phyloP scores from a whole-genome alignment of 1,284 basidiomycete species.

The Pseudozyma pruni region DNA sequence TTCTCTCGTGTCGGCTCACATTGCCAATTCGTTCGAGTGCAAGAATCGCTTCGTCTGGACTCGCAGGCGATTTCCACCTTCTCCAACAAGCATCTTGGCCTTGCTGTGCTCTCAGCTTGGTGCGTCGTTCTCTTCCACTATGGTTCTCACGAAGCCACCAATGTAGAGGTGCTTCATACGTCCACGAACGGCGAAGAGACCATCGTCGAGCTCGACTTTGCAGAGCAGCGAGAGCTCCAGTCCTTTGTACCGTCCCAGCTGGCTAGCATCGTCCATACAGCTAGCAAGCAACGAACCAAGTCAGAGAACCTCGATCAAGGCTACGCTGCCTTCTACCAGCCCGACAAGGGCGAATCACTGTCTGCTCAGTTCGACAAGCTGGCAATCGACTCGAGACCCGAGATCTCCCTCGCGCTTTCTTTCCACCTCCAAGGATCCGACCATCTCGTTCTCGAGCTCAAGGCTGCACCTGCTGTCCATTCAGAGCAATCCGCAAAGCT shows the following conservation, averaged over 20 bases:
- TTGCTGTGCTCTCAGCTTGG: slow-evolving; percentile 44
- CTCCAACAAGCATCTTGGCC: slow-evolving; percentile 18
- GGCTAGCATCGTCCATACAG: slow-evolving; percentile 9
- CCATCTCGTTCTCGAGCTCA: slow-evolving; percentile 25
- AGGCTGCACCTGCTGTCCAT: slow-evolving; percentile 49
- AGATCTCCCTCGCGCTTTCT: slow-evolving; percentile 36
- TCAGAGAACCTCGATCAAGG: slow-evolving; percentile 20
- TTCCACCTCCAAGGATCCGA: slow-evolving; percentile 5
- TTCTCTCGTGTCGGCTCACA: slow-evolving; percentile 35
- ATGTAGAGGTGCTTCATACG: slow-evolving; percentile 30
- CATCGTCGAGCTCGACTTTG: slow-evolving; percentile 43
- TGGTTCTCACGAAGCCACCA: slow-evolving; percentile 43
- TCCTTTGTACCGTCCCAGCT: slow-evolving; percentile 14
- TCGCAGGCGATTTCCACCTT: slow-evolving; percentile 2
- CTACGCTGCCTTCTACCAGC: slow-evolving; percentile 35
- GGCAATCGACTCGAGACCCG: slow-evolving; percentile 14
- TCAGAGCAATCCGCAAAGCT: slow-evolving; percentile 43
- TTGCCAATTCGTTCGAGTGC: slow-evolving; percentile 26
- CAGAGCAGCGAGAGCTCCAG: slow-evolving; percentile 15
- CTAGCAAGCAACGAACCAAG: slow-evolving; percentile 2
- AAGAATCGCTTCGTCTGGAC: slow-evolving; percentile 13
- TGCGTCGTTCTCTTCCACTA: slow-evolving; percentile 42
- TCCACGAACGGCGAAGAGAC: slow-evolving; percentile 9
- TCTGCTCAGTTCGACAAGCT: slow-evolving; percentile 21
- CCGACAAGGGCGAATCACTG: background rate